Evolutionary conservation across 2,329 filamentous ascomycete genomes (phyloP).

Genomic region (Colletotrichum tanaceti): DNA sequence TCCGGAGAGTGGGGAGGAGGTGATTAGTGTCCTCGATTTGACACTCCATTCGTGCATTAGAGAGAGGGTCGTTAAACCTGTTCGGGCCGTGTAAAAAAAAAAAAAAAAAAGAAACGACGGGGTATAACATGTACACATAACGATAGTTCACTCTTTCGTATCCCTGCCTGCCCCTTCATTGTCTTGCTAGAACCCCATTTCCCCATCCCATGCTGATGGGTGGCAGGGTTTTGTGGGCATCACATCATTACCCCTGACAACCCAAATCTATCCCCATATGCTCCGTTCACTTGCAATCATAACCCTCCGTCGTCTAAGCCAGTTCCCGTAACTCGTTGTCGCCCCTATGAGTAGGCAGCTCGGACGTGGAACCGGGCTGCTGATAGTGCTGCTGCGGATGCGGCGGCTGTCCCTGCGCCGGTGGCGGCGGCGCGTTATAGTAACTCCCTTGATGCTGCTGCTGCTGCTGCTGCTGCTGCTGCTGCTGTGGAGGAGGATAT

Average conservation of each 20-base stretch:
- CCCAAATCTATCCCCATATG: constrained; percentile 8
- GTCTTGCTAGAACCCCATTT: neutral
- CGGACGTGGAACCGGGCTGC: constrained; percentile 41
- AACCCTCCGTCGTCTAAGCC: constrained; percentile 40
- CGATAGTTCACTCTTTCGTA: constrained; percentile 6
- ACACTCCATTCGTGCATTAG: constrained; percentile 1
- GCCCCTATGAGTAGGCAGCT: constrained; percentile 48
- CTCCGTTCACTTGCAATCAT: neutral
- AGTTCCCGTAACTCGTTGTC: constrained; percentile 50
- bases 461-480: constrained; percentile 7
- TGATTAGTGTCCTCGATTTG: neutral
- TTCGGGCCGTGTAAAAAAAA: constrained; percentile 12
- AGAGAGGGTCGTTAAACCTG: constrained; percentile 12
- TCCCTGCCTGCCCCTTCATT: neutral
- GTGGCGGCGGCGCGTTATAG: constrained; percentile 9
- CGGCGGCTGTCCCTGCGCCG: constrained; percentile 8
- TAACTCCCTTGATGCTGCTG: constrained; percentile 18
- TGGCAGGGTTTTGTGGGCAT: neutral
- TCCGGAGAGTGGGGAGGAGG: too few species aligned
- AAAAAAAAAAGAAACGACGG: too few species aligned
- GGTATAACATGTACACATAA: constrained; percentile 28
- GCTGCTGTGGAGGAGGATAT: constrained; percentile 20
- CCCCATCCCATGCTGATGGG: neutral
- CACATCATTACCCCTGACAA: neutral
- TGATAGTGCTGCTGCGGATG: constrained; percentile 25